Conservation (phyloP, 2,329 filamentous ascomycete genomes). For the Huntiella omanensis region DNA sequence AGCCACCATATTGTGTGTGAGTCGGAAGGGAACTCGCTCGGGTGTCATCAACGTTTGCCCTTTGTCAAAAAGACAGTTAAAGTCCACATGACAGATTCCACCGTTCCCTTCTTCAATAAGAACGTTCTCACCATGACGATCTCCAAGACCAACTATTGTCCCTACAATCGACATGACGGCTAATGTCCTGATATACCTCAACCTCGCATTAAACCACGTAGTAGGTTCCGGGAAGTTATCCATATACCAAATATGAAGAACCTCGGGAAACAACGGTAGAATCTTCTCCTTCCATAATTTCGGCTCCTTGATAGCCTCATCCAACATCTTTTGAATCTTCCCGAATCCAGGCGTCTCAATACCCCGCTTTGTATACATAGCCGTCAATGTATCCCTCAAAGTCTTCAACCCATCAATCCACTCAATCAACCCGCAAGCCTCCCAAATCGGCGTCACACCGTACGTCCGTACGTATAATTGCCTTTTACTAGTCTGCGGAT, state of each 20-base stretch:
- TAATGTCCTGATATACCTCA: conserved; percentile 80
- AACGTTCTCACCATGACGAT: conserved; percentile 94
- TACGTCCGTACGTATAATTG: conserved; percentile 95
- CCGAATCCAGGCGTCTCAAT: conserved; percentile 46
- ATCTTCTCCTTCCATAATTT: conserved; percentile 54
- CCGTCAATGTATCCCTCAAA: conserved; percentile 73
- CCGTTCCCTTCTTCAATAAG: conserved; percentile 86
- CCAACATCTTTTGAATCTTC: conserved; percentile 34
- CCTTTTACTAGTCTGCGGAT: conserved; percentile 75
- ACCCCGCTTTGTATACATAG: conserved; percentile 56
- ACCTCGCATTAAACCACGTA: conserved; percentile 73
- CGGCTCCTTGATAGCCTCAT: conserved; percentile 31
- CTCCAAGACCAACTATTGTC: conserved; percentile 79
- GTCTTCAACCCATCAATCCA: conserved; percentile 96
- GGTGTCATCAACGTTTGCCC: conserved; percentile 88
- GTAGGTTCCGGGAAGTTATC: conserved; percentile 88
- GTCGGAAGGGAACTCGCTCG: conserved; percentile 82
- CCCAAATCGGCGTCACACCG: conserved; percentile 86
- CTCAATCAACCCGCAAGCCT: conserved; percentile 94
- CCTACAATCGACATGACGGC: conserved; percentile 99
- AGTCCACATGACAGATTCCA: conserved; percentile 92
- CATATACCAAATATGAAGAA: conserved; percentile 88
- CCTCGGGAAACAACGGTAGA: conserved; percentile 51
- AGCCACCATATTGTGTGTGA: conserved; percentile 97
- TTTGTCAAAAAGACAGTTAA: conserved; percentile 99